These are phyloP conservation scores for Bryoglossum gracile DNA, from an alignment of 495 filamentous ascomycete genomes.

Conservation along the genomic window DNA sequence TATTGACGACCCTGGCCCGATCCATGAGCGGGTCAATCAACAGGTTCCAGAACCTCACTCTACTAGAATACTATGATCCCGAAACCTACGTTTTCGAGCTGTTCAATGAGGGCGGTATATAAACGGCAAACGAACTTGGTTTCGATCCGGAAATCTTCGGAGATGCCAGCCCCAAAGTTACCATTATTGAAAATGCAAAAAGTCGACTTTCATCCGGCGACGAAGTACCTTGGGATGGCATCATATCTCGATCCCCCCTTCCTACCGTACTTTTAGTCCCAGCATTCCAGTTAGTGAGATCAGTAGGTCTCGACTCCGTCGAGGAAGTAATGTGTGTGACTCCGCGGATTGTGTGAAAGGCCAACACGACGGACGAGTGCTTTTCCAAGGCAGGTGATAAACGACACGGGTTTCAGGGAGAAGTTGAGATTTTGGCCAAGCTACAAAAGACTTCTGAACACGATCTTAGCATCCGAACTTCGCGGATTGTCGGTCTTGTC, in stretches of 20 bases:
- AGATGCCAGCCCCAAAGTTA: slow-evolving; percentile 4
- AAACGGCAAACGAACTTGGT: background rate
- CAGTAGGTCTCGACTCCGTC: background rate
- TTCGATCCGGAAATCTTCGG: slow-evolving; percentile 4
- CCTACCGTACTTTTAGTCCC: background rate
- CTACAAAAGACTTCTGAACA: background rate
- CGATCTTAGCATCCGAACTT: background rate
- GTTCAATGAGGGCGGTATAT: slow-evolving; percentile 4
- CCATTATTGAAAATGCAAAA: slow-evolving; percentile 2
- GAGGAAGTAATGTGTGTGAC: slow-evolving; percentile 1
- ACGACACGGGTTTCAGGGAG: slow-evolving; percentile 3
- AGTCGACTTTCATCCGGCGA: slow-evolving; percentile 1
- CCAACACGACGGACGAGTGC: slow-evolving; percentile 1
- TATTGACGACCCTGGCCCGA: background rate
- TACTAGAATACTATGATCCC: slow-evolving; percentile 2
- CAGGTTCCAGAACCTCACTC: background rate
- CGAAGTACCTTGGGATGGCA: slow-evolving; percentile 1
- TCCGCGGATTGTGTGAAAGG: slow-evolving; percentile 1
- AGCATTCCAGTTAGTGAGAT: slow-evolving; percentile 1
- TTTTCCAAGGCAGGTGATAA: slow-evolving; percentile 2
- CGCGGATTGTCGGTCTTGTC: background rate
- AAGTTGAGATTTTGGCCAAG: slow-evolving; percentile 2
- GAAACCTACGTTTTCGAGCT: slow-evolving; percentile 2
- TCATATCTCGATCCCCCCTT: slow-evolving; percentile 3
- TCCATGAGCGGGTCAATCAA: background rate